Evolutionary conservation across 2,329 filamentous ascomycete genomes (phyloP), one percentile per base, ranked within the genome.

Genomic region (Aspergillus sclerotialis): DNA sequence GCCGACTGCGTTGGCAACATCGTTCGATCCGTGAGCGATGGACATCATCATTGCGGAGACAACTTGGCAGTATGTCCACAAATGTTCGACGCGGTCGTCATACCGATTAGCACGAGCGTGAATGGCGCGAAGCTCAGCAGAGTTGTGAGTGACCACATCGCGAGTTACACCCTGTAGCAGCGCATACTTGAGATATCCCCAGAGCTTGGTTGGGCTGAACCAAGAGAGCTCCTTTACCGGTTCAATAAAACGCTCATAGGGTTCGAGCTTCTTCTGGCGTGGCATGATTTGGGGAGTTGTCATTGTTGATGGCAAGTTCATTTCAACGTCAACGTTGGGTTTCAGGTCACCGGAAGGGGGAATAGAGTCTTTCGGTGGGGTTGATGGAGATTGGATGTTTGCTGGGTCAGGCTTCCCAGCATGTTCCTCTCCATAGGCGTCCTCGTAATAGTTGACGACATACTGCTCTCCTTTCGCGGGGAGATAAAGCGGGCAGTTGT

Each of bases 11-110:
- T 68, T 67, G 17, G 63, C 60, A 5, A 66, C 61, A 36, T 67
- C 64, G 50, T 67, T 67, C 40, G 59, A 58, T 5, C 64, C 64
- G 49, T 68, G 65, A 4, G 63, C 60, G 38, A 67, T 62, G 28
- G 60, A 64, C 57, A 62, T 63, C 47, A 63, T 58, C 37, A 63
- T 60, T 29, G 64, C 64, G 4, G 55, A 57, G 33, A 55, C 49
- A 8, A 67, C 58, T 45, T 67, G 64, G 29, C 54, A 60, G 44
- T 62, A 70, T 1, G 67, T 68, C 59, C 61, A 70, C 32, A 69
- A 54, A 49, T 71, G 65, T 45, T 70, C 68, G 25, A 69, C 63
- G 12, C 61, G 57, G 40, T 64, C 63, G 48, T 70, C 67, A 44
- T 70, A 70, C 19, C 54, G 54, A 27, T 56, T 56, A 12, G 67